Percentiles rank a stretch among this genome's conserved stretches.
phyloP scores from a whole-genome alignment of 352 stramenopile species.

The Peronospora belbahrii region DNA sequence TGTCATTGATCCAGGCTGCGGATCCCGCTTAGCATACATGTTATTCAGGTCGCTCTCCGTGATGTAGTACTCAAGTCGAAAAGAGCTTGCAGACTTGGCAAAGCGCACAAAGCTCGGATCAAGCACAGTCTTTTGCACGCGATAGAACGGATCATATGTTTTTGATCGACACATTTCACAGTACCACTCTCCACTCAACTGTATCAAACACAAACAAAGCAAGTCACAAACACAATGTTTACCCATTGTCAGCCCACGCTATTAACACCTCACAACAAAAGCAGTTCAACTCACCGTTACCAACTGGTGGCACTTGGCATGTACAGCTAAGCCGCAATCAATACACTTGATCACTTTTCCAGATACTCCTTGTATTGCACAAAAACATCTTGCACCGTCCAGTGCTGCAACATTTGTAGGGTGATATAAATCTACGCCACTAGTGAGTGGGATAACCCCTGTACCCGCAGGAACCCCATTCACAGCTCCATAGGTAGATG shows the following conservation, averaged over 20 bases:
- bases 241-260: not conserved
- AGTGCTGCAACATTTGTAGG: conserved; percentile 25
- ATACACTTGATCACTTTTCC: conserved; percentile 47
- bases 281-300: conserved; percentile 29
- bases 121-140: conserved; percentile 49
- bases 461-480: conserved; percentile 3
- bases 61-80: conserved; percentile 62
- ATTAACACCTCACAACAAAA: not conserved
- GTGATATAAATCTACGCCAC: conserved; percentile 30
- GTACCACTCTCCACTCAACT: conserved; percentile 52
- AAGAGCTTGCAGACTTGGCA: conserved; percentile 32
- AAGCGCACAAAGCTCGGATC: conserved; percentile 61
- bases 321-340: conserved; percentile 46
- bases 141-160: conserved; percentile 66
- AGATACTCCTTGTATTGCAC: conserved; percentile 18
- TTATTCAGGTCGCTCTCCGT: conserved; percentile 67
- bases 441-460: conserved; percentile 19
- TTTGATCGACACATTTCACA: conserved; percentile 64
- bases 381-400: conserved; percentile 57
- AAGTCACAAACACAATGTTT: conserved; percentile 2
- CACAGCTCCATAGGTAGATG: conserved; percentile 5
- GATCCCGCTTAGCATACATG: conserved; percentile 51
- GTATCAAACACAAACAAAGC: conserved; percentile 4
- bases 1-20: conserved; percentile 42
- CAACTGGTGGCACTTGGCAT: conserved; percentile 75